These are phyloP conservation scores for Chernovozyma aurita DNA, from an alignment of 1,139 yeast genomes.

Conservation along the genomic window DNA sequence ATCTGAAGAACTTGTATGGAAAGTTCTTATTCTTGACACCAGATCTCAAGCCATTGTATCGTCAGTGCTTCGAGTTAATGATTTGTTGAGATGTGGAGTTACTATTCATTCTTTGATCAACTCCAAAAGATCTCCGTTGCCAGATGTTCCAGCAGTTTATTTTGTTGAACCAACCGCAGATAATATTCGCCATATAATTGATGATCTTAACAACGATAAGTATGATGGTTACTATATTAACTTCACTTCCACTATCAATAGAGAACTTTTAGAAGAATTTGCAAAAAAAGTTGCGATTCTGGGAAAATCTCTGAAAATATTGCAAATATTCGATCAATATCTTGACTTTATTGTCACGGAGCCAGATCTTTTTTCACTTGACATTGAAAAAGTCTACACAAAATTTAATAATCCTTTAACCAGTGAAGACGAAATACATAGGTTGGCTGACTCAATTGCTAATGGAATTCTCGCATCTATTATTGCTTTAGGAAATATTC, in stretches of 20 bases:
- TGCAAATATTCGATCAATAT: conserved; percentile 92
- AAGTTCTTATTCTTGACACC: conserved; percentile 80
- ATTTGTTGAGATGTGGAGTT: conserved; percentile 80
- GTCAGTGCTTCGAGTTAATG: conserved; percentile 86
- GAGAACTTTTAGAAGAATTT: conserved; percentile 80
- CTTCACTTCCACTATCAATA: conserved; percentile 73
- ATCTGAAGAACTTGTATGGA: conserved; percentile 77
- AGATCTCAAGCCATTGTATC: conserved; percentile 83
- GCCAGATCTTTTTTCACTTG: conserved; percentile 82
- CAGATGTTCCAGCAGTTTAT: conserved; percentile 93
- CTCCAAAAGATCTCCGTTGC: conserved; percentile 68
- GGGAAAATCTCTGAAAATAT: conserved; percentile 65
- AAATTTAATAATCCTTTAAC: conserved; percentile 67
- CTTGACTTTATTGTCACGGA: conserved; percentile 89
- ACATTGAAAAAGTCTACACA: conserved; percentile 61
- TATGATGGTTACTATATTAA: conserved; percentile 81
- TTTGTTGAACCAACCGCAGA: conserved; percentile 84
- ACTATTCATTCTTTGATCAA: conserved; percentile 79
- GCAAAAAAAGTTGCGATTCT: conserved; percentile 76
- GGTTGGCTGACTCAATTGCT: conserved; percentile 65
- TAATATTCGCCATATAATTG: conserved; percentile 63
- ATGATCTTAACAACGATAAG: conserved; percentile 67
- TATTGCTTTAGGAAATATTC: conserved; percentile 73
- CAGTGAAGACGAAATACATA: conserved; percentile 69
- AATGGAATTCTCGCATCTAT: conserved; percentile 76